phyloP scores from a whole-genome alignment of 1,284 basidiomycete genomes.

The Lignosus rhinocerotis region DNA sequence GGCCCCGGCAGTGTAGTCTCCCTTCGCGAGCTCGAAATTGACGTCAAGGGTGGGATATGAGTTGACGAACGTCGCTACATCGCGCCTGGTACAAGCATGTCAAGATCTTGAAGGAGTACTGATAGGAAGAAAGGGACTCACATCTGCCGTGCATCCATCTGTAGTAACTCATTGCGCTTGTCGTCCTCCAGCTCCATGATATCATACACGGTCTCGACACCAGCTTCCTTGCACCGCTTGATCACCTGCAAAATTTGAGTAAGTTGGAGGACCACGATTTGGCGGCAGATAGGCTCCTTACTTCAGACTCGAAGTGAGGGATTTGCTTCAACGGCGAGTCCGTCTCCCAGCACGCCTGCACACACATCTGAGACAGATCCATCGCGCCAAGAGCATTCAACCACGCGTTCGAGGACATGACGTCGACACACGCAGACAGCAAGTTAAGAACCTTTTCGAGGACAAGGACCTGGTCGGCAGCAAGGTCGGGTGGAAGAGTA shows the following conservation, averaged over 20 bases:
- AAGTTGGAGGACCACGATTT: not conserved
- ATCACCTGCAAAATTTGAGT: conserved; percentile 56
- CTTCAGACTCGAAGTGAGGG: conserved; percentile 90
- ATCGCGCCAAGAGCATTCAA: conserved; percentile 94
- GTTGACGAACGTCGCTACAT: conserved; percentile 93
- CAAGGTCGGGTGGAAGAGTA: conserved; percentile 89
- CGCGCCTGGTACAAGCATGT: conserved; percentile 53
- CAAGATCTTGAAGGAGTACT: not conserved
- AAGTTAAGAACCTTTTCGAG: conserved; percentile 90
- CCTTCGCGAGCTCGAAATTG: conserved; percentile 77
- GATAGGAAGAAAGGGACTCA: conserved; percentile 39
- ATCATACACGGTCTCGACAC: conserved; percentile 89
- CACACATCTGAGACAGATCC: conserved; percentile 99
- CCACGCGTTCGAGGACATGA: conserved; percentile 97
- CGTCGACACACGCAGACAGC: conserved; percentile 93
- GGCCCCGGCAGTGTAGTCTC: conserved; percentile 80
- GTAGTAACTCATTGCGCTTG: conserved; percentile 77
- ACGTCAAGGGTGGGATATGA: conserved; percentile 94
- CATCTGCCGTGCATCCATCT: conserved; percentile 88
- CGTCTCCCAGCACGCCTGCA: conserved; percentile 97
- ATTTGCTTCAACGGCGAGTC: conserved; percentile 95
- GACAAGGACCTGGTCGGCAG: conserved; percentile 85
- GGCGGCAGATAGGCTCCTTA: conserved; percentile 34
- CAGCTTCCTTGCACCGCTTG: conserved; percentile 81
- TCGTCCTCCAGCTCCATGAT: conserved; percentile 97